Evolutionary conservation across 2,329 filamentous ascomycete species (phyloP).

Genomic region (Aspergillus novofumigatus): DNA sequence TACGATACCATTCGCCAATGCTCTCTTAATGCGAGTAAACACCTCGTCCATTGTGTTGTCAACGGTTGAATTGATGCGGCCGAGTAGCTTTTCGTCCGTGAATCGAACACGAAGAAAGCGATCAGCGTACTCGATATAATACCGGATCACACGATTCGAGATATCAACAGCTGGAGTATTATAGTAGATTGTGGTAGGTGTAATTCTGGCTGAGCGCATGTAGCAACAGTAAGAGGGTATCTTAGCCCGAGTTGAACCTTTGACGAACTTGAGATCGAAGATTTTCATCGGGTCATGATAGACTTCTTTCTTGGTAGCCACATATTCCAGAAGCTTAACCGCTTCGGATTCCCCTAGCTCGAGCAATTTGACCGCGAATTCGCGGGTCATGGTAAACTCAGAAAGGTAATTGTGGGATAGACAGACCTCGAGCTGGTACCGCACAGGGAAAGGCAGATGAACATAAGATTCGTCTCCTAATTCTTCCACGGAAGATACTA

Average conservation of each 20-base stretch:
- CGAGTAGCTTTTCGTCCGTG: conserved; percentile 68
- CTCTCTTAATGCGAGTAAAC: conserved; percentile 68
- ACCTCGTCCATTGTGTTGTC: conserved; percentile 62
- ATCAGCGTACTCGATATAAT: conserved; percentile 65
- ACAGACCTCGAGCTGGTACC: conserved; percentile 91
- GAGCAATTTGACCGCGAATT: conserved; percentile 63
- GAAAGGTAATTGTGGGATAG: conserved; percentile 74
- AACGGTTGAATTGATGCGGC: conserved; percentile 56
- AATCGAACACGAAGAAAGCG: conserved; percentile 88
- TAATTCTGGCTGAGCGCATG: conserved; percentile 73
- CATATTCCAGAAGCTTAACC: conserved; percentile 66
- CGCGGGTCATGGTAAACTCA: conserved; percentile 65
- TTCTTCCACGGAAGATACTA: conserved; percentile 33
- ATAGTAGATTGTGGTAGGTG: conserved; percentile 77
- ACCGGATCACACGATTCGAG: conserved; percentile 79
- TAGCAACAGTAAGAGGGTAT: conserved; percentile 70
- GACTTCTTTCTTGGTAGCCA: conserved; percentile 59
- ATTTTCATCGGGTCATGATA: conserved; percentile 69
- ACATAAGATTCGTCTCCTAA: conserved; percentile 32
- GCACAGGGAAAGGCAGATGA: conserved; percentile 63
- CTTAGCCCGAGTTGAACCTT: conserved; percentile 47
- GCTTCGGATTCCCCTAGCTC: conserved; percentile 52
- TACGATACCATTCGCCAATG: conserved; percentile 71
- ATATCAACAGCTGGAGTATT: conserved; percentile 75
- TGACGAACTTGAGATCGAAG: conserved; percentile 52